Percentiles rank a stretch among this genome's conserved stretches.
phyloP scores from a whole-genome alignment of 2,329 filamentous ascomycete species.

The Cercospora sojina region DNA sequence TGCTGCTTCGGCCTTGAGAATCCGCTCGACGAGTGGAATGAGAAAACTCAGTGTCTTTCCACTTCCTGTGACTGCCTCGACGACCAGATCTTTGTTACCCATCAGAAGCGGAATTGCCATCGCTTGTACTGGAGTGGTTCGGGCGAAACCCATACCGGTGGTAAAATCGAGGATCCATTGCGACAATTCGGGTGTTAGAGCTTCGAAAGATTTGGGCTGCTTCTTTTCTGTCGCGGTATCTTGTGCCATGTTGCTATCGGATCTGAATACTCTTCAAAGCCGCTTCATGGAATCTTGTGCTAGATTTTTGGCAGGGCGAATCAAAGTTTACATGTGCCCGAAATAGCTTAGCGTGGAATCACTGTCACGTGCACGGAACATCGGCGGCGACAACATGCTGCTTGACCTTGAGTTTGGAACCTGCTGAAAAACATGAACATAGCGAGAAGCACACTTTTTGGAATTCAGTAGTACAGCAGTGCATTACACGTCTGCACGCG shows the following conservation, averaged over 20 bases:
- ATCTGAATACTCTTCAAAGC: background rate
- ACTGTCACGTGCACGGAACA: background rate
- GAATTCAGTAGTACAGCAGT: too few species aligned
- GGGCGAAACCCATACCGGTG: conserved; percentile 76
- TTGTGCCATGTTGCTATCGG: conserved; percentile 23
- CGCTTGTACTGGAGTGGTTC: conserved; percentile 93
- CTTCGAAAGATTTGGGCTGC: conserved; percentile 62
- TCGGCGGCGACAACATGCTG: background rate
- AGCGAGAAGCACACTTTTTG: too few species aligned
- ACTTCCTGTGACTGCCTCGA: conserved; percentile 86
- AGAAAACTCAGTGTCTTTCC: conserved; percentile 87
- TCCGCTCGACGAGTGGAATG: conserved; percentile 77
- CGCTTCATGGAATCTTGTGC: background rate
- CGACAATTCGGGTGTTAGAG: conserved; percentile 67
- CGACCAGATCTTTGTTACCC: conserved; percentile 87
- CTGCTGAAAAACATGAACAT: too few species aligned
- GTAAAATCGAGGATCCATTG: conserved; percentile 87
- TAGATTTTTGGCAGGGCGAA: background rate
- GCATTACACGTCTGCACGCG: too few species aligned
- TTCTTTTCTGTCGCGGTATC: conserved; percentile 27
- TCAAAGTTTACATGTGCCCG: background rate
- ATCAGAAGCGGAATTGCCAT: conserved; percentile 86
- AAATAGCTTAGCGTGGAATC: background rate
- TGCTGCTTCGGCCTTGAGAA: conserved; percentile 76
- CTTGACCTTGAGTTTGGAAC: background rate